phyloP scores from a whole-genome alignment of 1,284 basidiomycete genomes.

The Amylostereum areolatum region DNA sequence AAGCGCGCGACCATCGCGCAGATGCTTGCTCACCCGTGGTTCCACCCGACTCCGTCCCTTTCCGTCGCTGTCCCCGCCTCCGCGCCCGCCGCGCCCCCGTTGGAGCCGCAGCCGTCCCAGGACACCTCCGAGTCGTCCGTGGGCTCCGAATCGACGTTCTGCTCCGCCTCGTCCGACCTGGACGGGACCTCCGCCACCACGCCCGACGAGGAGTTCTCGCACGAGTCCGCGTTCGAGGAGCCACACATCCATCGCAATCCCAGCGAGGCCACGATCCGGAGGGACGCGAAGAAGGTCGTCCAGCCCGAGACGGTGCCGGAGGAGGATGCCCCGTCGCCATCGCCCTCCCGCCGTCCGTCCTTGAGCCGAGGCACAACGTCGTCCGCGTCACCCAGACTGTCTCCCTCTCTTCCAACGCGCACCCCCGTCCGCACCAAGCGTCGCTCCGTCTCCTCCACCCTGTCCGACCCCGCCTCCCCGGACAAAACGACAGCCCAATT shows the following conservation, averaged over 20 bases:
- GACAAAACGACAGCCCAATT: conserved; percentile 34
- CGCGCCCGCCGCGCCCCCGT: conserved; percentile 16
- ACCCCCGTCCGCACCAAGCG: conserved; percentile 94
- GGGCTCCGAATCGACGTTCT: conserved; percentile 46
- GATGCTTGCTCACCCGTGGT: conserved; percentile 91
- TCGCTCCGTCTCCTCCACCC: conserved; percentile 83
- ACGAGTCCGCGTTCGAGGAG: conserved; percentile 12
- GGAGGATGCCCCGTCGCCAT: conserved; percentile 26
- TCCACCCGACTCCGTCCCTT: conserved; percentile 41
- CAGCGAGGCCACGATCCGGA: conserved; percentile 46
- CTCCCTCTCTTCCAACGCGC: conserved; percentile 61
- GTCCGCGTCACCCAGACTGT: conserved; percentile 34
- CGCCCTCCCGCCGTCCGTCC: conserved; percentile 16
- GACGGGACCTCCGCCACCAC: conserved; percentile 50
- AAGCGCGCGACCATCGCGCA: conserved; percentile 78
- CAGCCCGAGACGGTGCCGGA: conserved; percentile 42
- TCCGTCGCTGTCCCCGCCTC: conserved; percentile 22
- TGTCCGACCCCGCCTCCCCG: conserved; percentile 55
- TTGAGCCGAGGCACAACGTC: conserved; percentile 17
- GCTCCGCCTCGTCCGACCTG: conserved; percentile 48
- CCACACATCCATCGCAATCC: conserved; percentile 35
- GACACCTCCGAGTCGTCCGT: conserved; percentile 39
- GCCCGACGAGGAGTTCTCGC: conserved; percentile 32
- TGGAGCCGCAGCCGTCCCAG: conserved; percentile 31
- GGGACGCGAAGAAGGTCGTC: conserved; percentile 12